Evolutionary conservation across 768 basidiomycete species (phyloP).

Genomic region (Guyanaporus albipodus): DNA sequence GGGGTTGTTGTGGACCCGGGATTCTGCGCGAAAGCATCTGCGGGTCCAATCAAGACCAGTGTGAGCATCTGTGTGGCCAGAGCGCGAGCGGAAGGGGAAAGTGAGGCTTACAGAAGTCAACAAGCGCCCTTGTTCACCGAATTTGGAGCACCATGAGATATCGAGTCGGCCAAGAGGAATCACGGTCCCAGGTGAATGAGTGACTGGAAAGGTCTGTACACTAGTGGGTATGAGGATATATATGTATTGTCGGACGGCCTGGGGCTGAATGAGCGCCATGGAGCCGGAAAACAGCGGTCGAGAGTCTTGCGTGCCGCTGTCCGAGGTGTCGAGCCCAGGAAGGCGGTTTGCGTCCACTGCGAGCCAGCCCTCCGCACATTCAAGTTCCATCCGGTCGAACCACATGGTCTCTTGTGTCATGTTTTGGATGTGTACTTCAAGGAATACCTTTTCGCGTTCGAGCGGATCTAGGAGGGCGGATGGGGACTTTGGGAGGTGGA

Average conservation of each 20-base stretch:
- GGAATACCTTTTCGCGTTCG: constrained; percentile 80
- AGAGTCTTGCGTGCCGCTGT: constrained; percentile 17
- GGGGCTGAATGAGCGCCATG: constrained; percentile 73
- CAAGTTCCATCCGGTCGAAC: constrained; percentile 80
- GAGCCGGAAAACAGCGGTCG: constrained; percentile 54
- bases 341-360: constrained; percentile 52
- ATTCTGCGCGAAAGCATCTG: constrained; percentile 79
- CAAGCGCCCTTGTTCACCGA: constrained; percentile 82
- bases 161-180: constrained; percentile 85
- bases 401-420: constrained; percentile 70
- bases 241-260: constrained; percentile 83
- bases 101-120: constrained; percentile 62
- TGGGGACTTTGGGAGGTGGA: constrained; percentile 72
- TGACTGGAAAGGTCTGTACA: constrained; percentile 41
- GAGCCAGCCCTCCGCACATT: constrained; percentile 65
- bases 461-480: constrained; percentile 58
- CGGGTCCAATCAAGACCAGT: not conserved
- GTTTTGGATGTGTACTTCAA: constrained; percentile 93
- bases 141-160: constrained; percentile 82
- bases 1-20: constrained; percentile 43
- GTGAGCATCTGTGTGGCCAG: not conserved
- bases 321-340: not conserved
- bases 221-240: constrained; percentile 66
- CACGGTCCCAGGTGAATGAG: constrained; percentile 61
- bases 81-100: not conserved